Evolutionary conservation across 108 stramenopile genomes (phyloP).

Genomic region (Skeletonema tropicum): DNA sequence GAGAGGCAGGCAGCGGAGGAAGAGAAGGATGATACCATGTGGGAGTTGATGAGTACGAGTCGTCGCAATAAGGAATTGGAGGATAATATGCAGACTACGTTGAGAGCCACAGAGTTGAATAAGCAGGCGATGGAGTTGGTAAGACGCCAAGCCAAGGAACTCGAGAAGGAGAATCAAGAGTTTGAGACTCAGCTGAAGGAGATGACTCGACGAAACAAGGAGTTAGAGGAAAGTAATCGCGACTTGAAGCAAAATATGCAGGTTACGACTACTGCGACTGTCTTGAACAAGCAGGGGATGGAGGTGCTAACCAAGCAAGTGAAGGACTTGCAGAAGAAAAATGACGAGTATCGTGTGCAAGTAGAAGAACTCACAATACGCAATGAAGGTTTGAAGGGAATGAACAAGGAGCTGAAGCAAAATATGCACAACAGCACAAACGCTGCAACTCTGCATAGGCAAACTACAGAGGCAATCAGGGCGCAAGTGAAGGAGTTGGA

Average conservation of each 20-base stretch:
- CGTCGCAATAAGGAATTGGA: background rate
- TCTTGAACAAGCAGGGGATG: background rate
- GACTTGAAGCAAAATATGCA: conserved; percentile 2
- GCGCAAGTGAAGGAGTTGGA: background rate
- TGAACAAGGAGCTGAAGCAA: background rate
- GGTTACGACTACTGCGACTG: background rate
- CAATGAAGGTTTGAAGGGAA: background rate
- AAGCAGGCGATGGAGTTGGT: conserved; percentile 5
- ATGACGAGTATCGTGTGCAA: background rate
- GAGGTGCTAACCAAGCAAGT: background rate
- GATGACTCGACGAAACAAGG: background rate
- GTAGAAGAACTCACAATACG: background rate
- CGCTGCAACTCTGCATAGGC: background rate
- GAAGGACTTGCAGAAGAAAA: conserved; percentile 3
- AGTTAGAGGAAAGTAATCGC: background rate
- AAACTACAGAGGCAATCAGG: background rate
- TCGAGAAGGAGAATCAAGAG: conserved; percentile 5
- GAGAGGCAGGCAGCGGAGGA: background rate
- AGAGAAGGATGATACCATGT: background rate
- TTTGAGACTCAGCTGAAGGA: background rate
- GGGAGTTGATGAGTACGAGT: background rate
- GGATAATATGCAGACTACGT: background rate
- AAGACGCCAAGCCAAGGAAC: background rate
- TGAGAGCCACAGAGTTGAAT: conserved; percentile 1
- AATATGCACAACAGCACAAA: background rate